A percentile compares a stretch with the other conserved stretches of the same genome.
Evolutionary conservation across 2,329 filamentous ascomycete genomes (phyloP).

Genomic region (Cadophora luteo-olivacea): DNA sequence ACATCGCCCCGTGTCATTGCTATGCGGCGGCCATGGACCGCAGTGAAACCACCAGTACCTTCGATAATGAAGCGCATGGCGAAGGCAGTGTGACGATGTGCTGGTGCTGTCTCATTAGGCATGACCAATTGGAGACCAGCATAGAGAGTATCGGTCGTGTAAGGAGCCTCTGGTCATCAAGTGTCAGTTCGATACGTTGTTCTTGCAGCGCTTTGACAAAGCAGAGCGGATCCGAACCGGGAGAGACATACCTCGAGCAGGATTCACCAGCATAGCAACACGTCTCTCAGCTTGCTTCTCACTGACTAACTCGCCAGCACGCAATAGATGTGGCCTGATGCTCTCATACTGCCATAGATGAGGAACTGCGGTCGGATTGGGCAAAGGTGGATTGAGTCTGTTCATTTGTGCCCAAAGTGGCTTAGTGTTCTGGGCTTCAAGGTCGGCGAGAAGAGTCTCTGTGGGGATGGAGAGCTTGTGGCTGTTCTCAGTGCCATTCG

Average conservation of each 20-base stretch:
- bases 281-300: constrained; percentile 51
- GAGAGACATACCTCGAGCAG: constrained; percentile 40
- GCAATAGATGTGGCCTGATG: constrained; percentile 45
- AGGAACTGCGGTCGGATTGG: constrained; percentile 52
- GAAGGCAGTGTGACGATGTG: constrained; percentile 62
- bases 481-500: no score
- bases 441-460: neutral
- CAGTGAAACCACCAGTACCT: constrained; percentile 61
- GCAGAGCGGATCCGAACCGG: no score
- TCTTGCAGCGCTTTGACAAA: no score
- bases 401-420: constrained; percentile 58
- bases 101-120: constrained; percentile 60
- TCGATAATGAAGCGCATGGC: constrained; percentile 65
- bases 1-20: constrained; percentile 59
- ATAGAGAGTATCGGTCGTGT: constrained; percentile 64
- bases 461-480: no score
- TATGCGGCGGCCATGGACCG: constrained; percentile 60
- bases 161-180: constrained; percentile 52
- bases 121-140: constrained; percentile 63
- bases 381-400: constrained; percentile 53
- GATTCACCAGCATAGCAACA: constrained; percentile 52
- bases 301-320: constrained; percentile 47
- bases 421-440: constrained; percentile 25
- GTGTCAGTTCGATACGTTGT: no score
- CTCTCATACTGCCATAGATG: constrained; percentile 49